These are phyloP conservation scores for Litchi chinensis DNA, from an alignment of 345 rosid genomes.

Conservation along the genomic window DNA sequence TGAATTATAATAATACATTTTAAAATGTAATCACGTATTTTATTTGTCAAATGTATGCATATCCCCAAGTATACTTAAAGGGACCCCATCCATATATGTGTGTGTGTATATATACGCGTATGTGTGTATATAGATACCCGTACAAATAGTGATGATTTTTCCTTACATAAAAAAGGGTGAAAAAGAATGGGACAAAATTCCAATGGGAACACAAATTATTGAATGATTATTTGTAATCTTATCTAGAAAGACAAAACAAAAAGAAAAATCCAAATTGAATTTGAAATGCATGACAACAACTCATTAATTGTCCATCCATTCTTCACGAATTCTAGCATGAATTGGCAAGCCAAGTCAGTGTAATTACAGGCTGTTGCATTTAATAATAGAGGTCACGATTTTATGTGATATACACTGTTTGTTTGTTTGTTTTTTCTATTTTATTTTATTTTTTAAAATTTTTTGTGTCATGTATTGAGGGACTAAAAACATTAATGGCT, in stretches of 20 bases:
- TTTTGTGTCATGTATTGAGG: slow-evolving; percentile 5
- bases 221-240: not conserved
- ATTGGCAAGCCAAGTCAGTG: slow-evolving; percentile 5
- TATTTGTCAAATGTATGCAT: no score
- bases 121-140: no score
- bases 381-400: slow-evolving; percentile 22
- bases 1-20: no score
- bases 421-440: no score
- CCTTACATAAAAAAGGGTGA: no score
- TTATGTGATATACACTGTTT: not conserved
- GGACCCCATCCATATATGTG: no score
- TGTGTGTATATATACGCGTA: no score
- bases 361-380: slow-evolving; percentile 31
- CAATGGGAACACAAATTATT: not conserved
- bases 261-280: slow-evolving; percentile 21
- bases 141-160: no score
- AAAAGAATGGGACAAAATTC: no score
- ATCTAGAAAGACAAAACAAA: slow-evolving; percentile 3
- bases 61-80: no score
- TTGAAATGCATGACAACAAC: slow-evolving; percentile 4
- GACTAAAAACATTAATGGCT: slow-evolving; percentile 22
- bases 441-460: no score
- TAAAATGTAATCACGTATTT: no score
- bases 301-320: slow-evolving; percentile 7
- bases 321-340: not conserved